These are phyloP conservation scores for Jaltomata sinuosa DNA, from an alignment of 257 asterid genomes.

Conservation along the genomic window DNA sequence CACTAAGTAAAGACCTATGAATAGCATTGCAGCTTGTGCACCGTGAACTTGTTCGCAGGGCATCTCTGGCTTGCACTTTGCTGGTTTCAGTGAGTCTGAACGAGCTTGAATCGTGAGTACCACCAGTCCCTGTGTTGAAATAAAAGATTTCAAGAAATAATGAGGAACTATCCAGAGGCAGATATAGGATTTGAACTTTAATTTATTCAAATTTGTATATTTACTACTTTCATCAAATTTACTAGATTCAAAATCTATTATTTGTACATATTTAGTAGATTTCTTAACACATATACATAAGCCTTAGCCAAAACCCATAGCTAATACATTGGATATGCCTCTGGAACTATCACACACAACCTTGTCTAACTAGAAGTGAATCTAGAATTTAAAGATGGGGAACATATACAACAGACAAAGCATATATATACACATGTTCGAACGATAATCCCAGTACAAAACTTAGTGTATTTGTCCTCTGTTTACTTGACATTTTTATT, in stretches of 20 bases:
- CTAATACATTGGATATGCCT: no score
- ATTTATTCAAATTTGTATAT: no score
- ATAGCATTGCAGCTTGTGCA: conserved; percentile 56
- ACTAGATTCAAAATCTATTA: no score
- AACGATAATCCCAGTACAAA: not conserved
- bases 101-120: conserved; percentile 73
- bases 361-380: not conserved
- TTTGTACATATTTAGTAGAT: no score
- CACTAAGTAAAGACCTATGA: conserved; percentile 54
- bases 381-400: not conserved
- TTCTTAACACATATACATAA: no score
- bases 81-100: conserved; percentile 44
- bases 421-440: not conserved
- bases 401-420: not conserved
- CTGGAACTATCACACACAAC: no score
- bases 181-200: no score
- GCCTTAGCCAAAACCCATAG: no score
- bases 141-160: not conserved
- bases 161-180: not conserved
- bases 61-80: conserved; percentile 27
- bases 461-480: not conserved
- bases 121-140: conserved; percentile 49
- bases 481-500: not conserved
- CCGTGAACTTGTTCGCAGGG: conserved; percentile 60
- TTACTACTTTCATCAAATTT: no score